These are phyloP conservation scores for Glarea lozoyensis DNA, from an alignment of 495 filamentous ascomycete genomes.

Conservation along the genomic window DNA sequence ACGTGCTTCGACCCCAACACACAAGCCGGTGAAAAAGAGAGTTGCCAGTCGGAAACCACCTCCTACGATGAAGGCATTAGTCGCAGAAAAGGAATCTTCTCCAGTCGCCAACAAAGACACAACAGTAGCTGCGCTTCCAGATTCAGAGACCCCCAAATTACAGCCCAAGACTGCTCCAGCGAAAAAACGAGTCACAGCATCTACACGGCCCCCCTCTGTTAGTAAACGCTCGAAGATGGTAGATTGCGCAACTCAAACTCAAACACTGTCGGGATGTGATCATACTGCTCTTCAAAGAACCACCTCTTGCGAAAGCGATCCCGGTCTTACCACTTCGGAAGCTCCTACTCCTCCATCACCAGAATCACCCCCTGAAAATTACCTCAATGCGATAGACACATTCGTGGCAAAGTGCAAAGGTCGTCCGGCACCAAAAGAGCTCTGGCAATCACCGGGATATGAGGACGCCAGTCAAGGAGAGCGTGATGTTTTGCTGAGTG, in stretches of 20 bases:
- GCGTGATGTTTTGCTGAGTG: slow-evolving; percentile 26
- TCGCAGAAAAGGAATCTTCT: slow-evolving; percentile 1
- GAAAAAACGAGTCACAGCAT: slow-evolving; percentile 10
- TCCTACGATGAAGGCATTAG: neutral
- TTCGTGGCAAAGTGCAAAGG: slow-evolving; percentile 14
- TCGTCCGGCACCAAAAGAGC: slow-evolving; percentile 10
- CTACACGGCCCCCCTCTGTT: slow-evolving; percentile 6
- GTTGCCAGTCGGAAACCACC: slow-evolving; percentile 11
- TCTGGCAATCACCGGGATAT: slow-evolving; percentile 24
- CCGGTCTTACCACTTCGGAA: neutral
- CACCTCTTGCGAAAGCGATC: neutral
- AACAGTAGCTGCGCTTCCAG: slow-evolving; percentile 2
- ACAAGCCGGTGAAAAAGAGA: slow-evolving; percentile 11
- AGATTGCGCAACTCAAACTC: slow-evolving; percentile 20
- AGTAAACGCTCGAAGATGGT: slow-evolving; percentile 19
- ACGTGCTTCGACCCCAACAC: too few species aligned
- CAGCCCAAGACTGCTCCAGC: slow-evolving; percentile 12
- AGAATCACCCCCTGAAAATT: slow-evolving; percentile 10
- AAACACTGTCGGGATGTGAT: slow-evolving; percentile 3
- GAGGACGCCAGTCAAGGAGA: slow-evolving; percentile 24
- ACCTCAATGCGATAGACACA: slow-evolving; percentile 13
- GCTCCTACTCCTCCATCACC: neutral
- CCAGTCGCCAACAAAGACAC: slow-evolving; percentile 16
- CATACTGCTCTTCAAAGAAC: neutral
- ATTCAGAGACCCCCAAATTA: slow-evolving; percentile 8